phyloP scores from a whole-genome alignment of 2,329 filamentous ascomycete genomes.

The Nemania diffusa region DNA sequence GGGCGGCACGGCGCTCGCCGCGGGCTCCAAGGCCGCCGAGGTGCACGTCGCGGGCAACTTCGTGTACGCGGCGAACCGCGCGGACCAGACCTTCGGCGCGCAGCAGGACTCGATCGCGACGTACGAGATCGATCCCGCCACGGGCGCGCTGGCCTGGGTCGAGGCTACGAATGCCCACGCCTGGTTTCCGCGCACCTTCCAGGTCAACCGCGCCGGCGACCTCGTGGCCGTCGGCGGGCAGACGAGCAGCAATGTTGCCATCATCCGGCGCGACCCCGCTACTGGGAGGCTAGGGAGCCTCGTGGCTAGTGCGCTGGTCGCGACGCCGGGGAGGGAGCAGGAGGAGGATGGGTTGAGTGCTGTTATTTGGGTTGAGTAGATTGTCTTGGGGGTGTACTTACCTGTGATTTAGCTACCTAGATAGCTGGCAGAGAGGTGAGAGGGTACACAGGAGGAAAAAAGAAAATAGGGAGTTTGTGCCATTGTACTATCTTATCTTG shows the following conservation, averaged over 20 bases:
- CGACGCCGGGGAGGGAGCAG: slow-evolving; percentile 53
- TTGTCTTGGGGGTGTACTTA: not conserved
- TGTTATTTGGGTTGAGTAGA: slow-evolving; percentile 60
- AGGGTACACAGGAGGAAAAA: not conserved
- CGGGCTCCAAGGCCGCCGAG: slow-evolving; percentile 64
- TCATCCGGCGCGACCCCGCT: slow-evolving; percentile 64
- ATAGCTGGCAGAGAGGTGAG: too few species aligned
- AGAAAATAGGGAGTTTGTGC: not conserved
- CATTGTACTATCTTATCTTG: not conserved
- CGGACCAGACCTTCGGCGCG: slow-evolving; percentile 65
- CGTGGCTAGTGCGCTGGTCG: slow-evolving; percentile 55
- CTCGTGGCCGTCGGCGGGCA: slow-evolving; percentile 73
- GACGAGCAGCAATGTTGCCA: slow-evolving; percentile 66
- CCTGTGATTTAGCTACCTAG: too few species aligned
- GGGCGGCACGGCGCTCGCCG: slow-evolving; percentile 54
- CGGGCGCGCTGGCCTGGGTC: slow-evolving; percentile 62
- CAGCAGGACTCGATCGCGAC: slow-evolving; percentile 66
- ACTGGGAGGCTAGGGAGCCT: slow-evolving; percentile 66
- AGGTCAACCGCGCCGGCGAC: slow-evolving; percentile 67
- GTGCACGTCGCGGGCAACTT: slow-evolving; percentile 64
- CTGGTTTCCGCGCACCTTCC: slow-evolving; percentile 70
- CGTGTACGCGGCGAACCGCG: slow-evolving; percentile 70
- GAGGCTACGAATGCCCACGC: slow-evolving; percentile 68
- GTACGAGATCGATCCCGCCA: slow-evolving; percentile 57
- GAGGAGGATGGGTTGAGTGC: slow-evolving; percentile 61